These are phyloP conservation scores for Trametes cingulata DNA, from an alignment of 768 basidiomycete species.

Conservation along the genomic window DNA sequence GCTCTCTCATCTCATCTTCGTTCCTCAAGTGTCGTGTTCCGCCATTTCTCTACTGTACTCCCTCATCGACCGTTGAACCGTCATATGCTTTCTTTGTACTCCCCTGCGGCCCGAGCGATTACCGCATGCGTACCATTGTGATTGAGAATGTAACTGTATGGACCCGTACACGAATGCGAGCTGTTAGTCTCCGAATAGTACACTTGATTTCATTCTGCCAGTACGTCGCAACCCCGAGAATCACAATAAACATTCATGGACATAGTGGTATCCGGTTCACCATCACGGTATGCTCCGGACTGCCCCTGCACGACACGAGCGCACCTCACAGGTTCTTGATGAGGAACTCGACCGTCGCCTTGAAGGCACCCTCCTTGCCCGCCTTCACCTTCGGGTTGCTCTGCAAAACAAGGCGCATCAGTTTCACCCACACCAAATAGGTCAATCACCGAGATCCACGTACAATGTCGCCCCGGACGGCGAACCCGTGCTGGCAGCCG, in stretches of 20 bases:
- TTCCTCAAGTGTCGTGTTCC: no score
- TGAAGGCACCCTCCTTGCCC: conserved; percentile 66
- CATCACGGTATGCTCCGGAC: not conserved
- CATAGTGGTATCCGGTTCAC: no score
- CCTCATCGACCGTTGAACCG: no score
- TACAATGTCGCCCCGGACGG: conserved; percentile 44
- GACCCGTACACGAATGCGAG: no score
- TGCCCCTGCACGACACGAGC: no score
- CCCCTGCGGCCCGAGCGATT: no score
- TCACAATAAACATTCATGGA: not conserved
- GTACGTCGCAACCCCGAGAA: not conserved
- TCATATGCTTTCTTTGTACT: no score
- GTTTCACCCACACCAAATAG: not conserved
- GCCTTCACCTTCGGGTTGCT: conserved; percentile 53
- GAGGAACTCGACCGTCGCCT: conserved; percentile 57
- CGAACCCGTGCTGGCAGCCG: conserved; percentile 36
- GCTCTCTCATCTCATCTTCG: no score
- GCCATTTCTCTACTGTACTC: no score
- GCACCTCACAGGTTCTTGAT: conserved; percentile 32
- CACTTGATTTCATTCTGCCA: not conserved
- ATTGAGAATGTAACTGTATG: no score
- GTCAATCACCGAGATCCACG: not conserved
- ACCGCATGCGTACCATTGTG: no score
- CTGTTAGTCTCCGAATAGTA: no score
- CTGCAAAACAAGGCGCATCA: conserved; percentile 43